Percentiles rank a stretch among this genome's conserved stretches.
Conservation (phyloP, 164 flowering plant genomes). For the Dillenia suffruticosa region DNA sequence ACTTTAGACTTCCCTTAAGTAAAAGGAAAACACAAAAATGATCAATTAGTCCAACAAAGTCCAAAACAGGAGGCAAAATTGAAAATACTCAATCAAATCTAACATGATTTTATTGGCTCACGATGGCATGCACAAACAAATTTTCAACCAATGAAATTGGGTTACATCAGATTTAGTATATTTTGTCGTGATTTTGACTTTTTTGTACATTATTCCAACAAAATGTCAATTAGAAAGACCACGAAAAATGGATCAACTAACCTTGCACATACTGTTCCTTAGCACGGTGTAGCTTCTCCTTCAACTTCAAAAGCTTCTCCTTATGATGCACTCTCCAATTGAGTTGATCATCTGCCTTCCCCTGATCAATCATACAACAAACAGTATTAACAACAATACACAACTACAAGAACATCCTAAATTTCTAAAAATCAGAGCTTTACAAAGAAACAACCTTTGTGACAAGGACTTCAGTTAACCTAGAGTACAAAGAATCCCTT, state of each 20-base stretch:
- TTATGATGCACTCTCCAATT: conserved; percentile 76
- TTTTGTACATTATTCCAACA: no score
- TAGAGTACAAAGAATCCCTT: conserved; percentile 53
- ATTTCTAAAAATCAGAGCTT: neutral
- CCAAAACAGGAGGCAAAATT: no score
- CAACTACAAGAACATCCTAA: neutral
- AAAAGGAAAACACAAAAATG: conserved; percentile 7
- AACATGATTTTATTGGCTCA: no score
- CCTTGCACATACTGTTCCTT: conserved; percentile 67
- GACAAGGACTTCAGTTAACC: conserved; percentile 58
- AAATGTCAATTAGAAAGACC: no score
- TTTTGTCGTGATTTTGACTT: no score
- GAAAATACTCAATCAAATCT: no score
- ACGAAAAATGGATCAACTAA: conserved; percentile 21
- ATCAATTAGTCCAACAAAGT: neutral
- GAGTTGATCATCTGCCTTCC: conserved; percentile 76
- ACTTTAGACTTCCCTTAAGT: conserved; percentile 61
- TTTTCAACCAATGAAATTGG: no score
- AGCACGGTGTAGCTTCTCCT: conserved; percentile 57
- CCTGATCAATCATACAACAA: conserved; percentile 32
- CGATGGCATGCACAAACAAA: no score
- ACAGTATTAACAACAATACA: neutral
- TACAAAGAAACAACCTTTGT: conserved; percentile 55
- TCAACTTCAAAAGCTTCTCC: conserved; percentile 69
- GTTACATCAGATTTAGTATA: no score